phyloP scores from a whole-genome alignment of 305 asterid genomes.

The Caryopteris hybrid region DNA sequence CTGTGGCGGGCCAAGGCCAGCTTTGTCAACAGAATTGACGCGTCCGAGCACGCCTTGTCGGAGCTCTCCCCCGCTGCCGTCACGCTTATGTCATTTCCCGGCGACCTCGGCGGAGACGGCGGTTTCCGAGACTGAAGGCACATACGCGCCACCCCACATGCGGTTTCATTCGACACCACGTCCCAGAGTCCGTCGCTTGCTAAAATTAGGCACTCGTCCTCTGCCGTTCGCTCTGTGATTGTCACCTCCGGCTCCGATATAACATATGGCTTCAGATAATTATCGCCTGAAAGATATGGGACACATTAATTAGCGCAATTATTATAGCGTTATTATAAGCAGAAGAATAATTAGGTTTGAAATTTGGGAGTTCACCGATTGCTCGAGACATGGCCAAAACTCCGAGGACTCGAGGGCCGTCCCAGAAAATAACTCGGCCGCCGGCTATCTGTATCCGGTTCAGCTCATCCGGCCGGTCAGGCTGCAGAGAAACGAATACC shows the following conservation, averaged over 20 bases:
- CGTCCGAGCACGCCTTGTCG: conserved; percentile 74
- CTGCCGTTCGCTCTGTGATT: conserved; percentile 47
- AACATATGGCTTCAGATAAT: conserved; percentile 78
- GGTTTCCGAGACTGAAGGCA: conserved; percentile 57
- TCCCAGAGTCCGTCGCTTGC: conserved; percentile 95
- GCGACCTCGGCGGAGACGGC: conserved; percentile 44
- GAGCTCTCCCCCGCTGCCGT: conserved; percentile 58
- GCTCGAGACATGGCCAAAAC: conserved; percentile 97
- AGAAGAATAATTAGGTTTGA: neutral
- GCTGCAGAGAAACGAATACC: conserved; percentile 33
- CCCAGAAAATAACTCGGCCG: conserved; percentile 94
- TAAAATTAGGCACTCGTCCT: conserved; percentile 70
- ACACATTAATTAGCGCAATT: neutral
- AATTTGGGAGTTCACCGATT: conserved; percentile 38
- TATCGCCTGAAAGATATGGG: conserved; percentile 44
- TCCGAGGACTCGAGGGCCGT: conserved; percentile 80
- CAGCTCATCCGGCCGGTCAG: conserved; percentile 86
- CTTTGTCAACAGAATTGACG: conserved; percentile 81
- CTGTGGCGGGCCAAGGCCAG: conserved; percentile 87
- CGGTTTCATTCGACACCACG: conserved; percentile 84
- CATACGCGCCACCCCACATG: conserved; percentile 86
- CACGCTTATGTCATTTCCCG: conserved; percentile 32
- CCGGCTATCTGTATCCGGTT: conserved; percentile 77
- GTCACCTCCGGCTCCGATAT: conserved; percentile 86
- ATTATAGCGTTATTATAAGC: too few relatives aligned